Conservation (phyloP, 352 stramenopile species). For the Phytophthora cactorum region DNA sequence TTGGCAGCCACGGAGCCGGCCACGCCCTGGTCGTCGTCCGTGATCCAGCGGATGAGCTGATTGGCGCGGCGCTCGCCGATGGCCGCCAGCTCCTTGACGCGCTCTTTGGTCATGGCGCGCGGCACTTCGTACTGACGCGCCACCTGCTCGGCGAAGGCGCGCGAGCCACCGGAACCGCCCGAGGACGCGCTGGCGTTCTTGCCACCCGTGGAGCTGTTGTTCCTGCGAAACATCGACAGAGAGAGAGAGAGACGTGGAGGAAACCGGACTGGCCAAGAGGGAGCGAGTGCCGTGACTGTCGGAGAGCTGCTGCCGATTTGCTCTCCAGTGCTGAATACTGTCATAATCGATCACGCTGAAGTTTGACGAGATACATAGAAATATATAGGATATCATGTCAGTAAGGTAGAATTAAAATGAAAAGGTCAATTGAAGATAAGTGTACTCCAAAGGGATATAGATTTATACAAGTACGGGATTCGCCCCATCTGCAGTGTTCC, state of each 20-base stretch:
- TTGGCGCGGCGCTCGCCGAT: conserved; percentile 60
- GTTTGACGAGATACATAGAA: background rate
- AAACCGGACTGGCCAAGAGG: conserved; percentile 28
- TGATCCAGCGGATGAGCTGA: conserved; percentile 69
- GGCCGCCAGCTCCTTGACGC: conserved; percentile 46
- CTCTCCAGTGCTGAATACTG: conserved; percentile 7
- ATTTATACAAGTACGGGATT: background rate
- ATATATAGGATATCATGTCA: background rate
- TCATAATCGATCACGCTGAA: conserved; percentile 6
- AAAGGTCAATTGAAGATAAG: no score
- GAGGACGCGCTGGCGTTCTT: conserved; percentile 24
- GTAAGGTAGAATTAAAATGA: no score
- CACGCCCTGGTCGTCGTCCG: conserved; percentile 60
- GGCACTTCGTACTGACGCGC: conserved; percentile 65
- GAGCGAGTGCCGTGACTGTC: background rate
- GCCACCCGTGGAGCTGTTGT: conserved; percentile 36
- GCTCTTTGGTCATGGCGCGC: conserved; percentile 47
- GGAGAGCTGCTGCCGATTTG: conserved; percentile 26
- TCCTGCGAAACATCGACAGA: conserved; percentile 41
- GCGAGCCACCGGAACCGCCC: conserved; percentile 30
- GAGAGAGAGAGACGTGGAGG: conserved; percentile 9
- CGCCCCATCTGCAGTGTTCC: conserved; percentile 6
- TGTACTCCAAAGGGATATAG: no score
- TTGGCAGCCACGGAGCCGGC: conserved; percentile 33
- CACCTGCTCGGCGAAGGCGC: conserved; percentile 63